A percentile compares a stretch with the other conserved stretches of the same genome.
Conservation (phyloP, 164 flowering plant species). For the Vitis rupestris region DNA sequence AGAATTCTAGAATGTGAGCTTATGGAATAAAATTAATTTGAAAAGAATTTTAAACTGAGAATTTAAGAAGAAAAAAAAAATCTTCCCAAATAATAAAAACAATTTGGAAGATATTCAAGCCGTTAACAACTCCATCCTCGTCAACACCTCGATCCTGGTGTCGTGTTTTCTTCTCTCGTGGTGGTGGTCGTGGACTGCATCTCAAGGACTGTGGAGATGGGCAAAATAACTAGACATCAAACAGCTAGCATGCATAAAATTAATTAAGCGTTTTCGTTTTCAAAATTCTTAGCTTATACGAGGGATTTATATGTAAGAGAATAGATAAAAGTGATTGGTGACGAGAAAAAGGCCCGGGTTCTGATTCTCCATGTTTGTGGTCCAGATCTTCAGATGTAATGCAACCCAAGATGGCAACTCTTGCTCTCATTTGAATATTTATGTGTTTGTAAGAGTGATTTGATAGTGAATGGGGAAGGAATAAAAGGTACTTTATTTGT, state of each 20-base stretch:
- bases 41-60: no score
- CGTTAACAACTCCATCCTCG: conserved; percentile 60
- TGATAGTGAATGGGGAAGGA: no score
- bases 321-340: neutral
- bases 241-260: neutral
- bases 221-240: neutral
- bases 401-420: neutral
- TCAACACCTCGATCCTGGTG: conserved; percentile 57
- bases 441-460: no score
- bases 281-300: neutral
- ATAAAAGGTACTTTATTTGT: no score
- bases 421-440: neutral
- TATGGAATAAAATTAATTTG: no score
- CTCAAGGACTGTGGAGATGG: conserved; percentile 21
- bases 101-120: conserved; percentile 31
- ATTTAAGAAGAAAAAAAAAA: no score
- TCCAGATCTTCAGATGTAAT: conserved; percentile 6
- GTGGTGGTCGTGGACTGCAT: conserved; percentile 14
- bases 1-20: no score
- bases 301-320: neutral
- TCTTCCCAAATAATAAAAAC: no score
- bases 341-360: conserved; percentile 6
- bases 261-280: neutral
- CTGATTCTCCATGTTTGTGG: conserved; percentile 16
- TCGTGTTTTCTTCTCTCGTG: conserved; percentile 42